Base-by-base conservation (phyloP, 2,329 filamentous ascomycete species). In the Sclerotinia spermophila region DNA sequence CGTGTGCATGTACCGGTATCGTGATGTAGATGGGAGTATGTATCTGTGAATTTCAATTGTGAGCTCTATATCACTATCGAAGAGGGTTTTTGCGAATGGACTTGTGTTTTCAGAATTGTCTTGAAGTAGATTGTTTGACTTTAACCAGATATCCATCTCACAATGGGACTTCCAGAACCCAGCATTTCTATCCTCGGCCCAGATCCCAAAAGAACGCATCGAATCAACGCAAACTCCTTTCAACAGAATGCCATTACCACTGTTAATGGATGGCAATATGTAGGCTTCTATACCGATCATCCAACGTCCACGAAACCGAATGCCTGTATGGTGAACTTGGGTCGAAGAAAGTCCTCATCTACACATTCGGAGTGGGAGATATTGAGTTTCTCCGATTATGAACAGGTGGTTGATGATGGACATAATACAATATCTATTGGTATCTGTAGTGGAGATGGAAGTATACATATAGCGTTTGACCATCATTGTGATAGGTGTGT, bases 221-320 rank as follows among this genome's bases (percentile, higher is more conserved):
- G 74, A 40, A 76, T 75, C 59, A 77, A 77, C 42, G 73, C 75
- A 11, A 76, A 74, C 60, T 75, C 73, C 6, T 77, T 76, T 35
- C 74, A 77, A 45, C 74, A 76, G 40, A 73, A 76, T 67, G 73
- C 74, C 7, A 73, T 76, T 45, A 75, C 73, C 6, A 75, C 74
- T 17, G 27, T 73, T 4, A 68, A 74, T 30, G 73, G 72, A 17
- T 77, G 71, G 68, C 75, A 77, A 61, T 77, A 77, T 69, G 71
- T 60, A 24, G 72, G 58, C 8, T 77, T 75, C 30, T 77, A 77
- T 42, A 73, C 75, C 13, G 73, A 73, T 45, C 56, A 61, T 10
- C 17, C 38, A 7, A 42, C 58, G 4, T 13, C 27, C 24, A 56
- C 67, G 0, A 69, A 42, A n/a, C 64, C 35, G 35, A 58, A 64